Base-by-base conservation (phyloP, 371 early-diverging fungal genomes). In the Saksenaea vasiformis region DNA sequence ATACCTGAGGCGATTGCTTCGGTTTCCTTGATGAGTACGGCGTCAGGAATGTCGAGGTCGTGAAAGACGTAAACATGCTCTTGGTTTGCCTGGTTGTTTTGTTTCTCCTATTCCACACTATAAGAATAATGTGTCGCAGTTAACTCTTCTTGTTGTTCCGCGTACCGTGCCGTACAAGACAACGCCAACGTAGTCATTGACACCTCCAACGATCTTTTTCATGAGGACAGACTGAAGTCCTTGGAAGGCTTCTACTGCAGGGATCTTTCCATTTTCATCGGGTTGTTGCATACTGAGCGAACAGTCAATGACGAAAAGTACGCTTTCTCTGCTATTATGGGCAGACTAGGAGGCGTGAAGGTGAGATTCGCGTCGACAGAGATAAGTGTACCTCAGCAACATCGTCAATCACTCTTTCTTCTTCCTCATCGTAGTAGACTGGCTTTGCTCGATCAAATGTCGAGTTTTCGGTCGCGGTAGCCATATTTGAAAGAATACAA, bases 261-360 rank as follows among this genome's bases (percentile, higher is more conserved):
- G 84, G 11, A 79, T 68, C 10, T 76, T 73, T 15, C 76, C 80
- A 3, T 76, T 68, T 4, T 76, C 79, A 26, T 79, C 68, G 1
- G 68, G 51, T 31, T 55, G 43, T 26, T 85, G 71, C 90, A 90
- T 90, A n/a, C 76, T 54, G 8, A 78, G 72, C 10, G 83, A 77
- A 19, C 86, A 85, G 70, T 91, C 90, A 61, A 91, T 84, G 19
- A 85, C 87, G 68, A 88, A 90, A 17, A 91, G 67, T 43, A 87
- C 80, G 34, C 83, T 76, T 58, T 89, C 88, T 15, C 79, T 73
- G 41, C 67, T 78, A 8, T 53, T 55, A n/a, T 57, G 58, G 14
- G 19, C n/a, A 47, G 10, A 10, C 51, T 47, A 47, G 10, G 51
- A 3, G 24, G 11, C 11, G n/a, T 39, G 37, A 37, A 13, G 37